Percentiles rank a stretch among this genome's conserved stretches.
Evolutionary conservation across 495 filamentous ascomycete genomes (phyloP).

Genomic region (Hyaloscypha variabilis): DNA sequence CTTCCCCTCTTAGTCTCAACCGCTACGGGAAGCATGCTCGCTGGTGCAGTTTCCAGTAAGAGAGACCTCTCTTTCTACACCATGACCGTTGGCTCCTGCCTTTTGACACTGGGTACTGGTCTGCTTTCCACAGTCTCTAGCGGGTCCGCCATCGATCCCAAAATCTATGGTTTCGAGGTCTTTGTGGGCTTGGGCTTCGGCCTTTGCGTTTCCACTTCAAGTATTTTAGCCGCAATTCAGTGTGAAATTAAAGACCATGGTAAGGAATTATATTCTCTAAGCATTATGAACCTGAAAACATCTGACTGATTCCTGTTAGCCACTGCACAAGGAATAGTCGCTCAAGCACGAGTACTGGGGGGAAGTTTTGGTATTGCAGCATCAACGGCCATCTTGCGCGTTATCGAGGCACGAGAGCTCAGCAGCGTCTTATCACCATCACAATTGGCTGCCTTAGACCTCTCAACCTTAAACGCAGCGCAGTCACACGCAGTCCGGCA

Average conservation of each 20-base stretch:
- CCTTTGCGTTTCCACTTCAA: slow-evolving; percentile 26
- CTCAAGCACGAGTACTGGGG: slow-evolving; percentile 49
- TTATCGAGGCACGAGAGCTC: slow-evolving; percentile 30
- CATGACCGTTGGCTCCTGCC: slow-evolving; percentile 46
- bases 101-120: slow-evolving; percentile 55
- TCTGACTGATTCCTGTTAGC: slow-evolving; percentile 33
- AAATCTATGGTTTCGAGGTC: slow-evolving; percentile 37
- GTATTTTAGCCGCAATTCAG: slow-evolving; percentile 15
- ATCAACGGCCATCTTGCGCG: slow-evolving; percentile 46
- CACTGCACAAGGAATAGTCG: slow-evolving; percentile 49
- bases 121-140: slow-evolving; percentile 45
- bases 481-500: slow-evolving; percentile 19
- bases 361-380: slow-evolving; percentile 52
- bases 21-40: slow-evolving; percentile 53
- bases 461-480: background rate
- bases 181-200: slow-evolving; percentile 38
- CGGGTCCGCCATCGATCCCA: slow-evolving; percentile 21
- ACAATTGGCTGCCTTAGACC: slow-evolving; percentile 32
- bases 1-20: slow-evolving; percentile 55
- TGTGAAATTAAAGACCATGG: slow-evolving; percentile 23
- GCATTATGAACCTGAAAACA: background rate
- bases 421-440: slow-evolving; percentile 22
- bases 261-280: slow-evolving; percentile 10
- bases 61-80: slow-evolving; percentile 52
- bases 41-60: slow-evolving; percentile 46